Conservation (phyloP, 345 rosid genomes). For the Eucalyptus pauciflora region DNA sequence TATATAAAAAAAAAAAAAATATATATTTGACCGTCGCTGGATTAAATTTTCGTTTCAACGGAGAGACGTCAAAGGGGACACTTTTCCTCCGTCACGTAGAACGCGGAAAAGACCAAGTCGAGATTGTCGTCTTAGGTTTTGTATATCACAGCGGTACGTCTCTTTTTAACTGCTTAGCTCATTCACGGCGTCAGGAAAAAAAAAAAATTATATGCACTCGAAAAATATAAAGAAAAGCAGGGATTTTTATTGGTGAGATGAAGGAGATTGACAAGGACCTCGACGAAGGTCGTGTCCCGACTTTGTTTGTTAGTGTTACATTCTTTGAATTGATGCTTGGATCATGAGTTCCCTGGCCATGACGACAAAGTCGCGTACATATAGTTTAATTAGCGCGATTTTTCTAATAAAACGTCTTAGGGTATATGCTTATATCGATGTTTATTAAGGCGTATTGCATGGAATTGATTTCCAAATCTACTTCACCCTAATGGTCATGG, state of each 20-base stretch:
- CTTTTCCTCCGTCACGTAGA: not conserved
- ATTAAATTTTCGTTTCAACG: not conserved
- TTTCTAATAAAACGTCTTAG: not conserved
- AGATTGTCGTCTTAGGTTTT: not conserved
- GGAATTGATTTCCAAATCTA: not conserved
- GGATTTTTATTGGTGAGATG: not conserved
- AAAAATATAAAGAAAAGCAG: not conserved
- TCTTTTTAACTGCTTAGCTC: not conserved
- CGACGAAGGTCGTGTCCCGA: not conserved
- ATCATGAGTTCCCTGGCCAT: not conserved
- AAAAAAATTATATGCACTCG: not conserved
- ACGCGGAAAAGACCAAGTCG: not conserved
- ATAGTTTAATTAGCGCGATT: not conserved
- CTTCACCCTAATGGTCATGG: not conserved
- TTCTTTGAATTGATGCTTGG: not conserved
- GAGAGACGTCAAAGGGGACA: not conserved
- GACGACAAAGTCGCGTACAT: not conserved
- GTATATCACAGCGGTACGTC: not conserved
- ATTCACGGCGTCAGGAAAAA: not conserved
- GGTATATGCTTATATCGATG: not conserved
- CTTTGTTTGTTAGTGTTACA: not conserved
- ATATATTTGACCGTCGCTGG: not conserved
- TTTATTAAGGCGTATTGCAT: rapidly evolving
- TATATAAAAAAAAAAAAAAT: not conserved
- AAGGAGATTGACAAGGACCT: not conserved